A percentile compares a stretch with the other conserved stretches of the same genome.
phyloP scores from a whole-genome alignment of 768 basidiomycete genomes.

The Tricholoma hemisulphureum region DNA sequence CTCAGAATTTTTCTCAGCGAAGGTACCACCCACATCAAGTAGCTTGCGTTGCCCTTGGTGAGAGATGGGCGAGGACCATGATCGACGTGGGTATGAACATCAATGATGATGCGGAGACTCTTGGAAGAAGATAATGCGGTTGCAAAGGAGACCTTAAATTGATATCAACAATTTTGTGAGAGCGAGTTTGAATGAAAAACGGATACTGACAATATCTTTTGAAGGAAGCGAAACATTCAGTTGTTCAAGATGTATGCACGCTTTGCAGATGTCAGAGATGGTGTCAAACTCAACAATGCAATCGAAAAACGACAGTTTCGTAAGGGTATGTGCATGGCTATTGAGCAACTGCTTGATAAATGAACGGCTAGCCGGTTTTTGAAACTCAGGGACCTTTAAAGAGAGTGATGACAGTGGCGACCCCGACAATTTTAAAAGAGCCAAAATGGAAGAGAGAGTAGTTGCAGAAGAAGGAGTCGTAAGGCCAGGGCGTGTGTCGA shows the following conservation, averaged over 20 bases:
- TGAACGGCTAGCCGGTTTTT: constrained; percentile 27
- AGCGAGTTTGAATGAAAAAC: constrained; percentile 1
- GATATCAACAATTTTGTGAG: neutral
- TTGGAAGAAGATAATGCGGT: constrained; percentile 34
- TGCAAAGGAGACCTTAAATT: constrained; percentile 31
- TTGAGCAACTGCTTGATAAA: constrained; percentile 45
- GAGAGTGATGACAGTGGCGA: constrained; percentile 38
- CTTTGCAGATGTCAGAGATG: constrained; percentile 39
- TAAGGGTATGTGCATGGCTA: constrained; percentile 41
- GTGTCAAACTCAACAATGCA: constrained; percentile 40
- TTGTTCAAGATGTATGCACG: constrained; percentile 46
- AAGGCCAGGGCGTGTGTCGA: constrained; percentile 13
- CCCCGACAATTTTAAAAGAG: constrained; percentile 30
- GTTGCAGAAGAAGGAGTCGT: constrained; percentile 29
- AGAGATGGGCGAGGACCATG: constrained; percentile 41
- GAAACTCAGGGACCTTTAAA: constrained; percentile 44
- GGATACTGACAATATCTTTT: constrained; percentile 44
- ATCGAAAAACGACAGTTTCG: constrained; percentile 46
- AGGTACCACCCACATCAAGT: constrained; percentile 41
- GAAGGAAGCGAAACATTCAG: constrained; percentile 51
- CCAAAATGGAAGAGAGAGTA: constrained; percentile 30
- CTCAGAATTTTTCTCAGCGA: constrained; percentile 47
- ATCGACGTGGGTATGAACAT: constrained; percentile 42
- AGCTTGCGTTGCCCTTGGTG: constrained; percentile 33
- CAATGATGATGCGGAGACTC: constrained; percentile 44